Conservation (phyloP, 305 asterid species). For the Rubia occidens region DNA sequence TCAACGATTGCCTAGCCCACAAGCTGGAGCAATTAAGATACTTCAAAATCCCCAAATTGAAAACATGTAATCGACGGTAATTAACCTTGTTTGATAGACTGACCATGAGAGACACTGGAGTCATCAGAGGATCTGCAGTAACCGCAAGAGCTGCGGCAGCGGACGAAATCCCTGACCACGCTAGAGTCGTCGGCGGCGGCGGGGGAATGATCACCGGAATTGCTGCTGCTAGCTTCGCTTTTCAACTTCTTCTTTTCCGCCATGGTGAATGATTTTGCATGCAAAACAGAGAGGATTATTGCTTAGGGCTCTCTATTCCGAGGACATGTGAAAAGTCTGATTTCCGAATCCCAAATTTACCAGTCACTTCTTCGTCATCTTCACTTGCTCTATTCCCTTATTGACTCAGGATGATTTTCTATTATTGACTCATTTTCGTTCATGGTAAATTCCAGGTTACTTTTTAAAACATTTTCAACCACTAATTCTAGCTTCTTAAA, state of each 20-base stretch:
- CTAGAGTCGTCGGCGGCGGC: slow-evolving; percentile 44
- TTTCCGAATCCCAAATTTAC: neutral
- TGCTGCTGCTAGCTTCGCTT: slow-evolving; percentile 80
- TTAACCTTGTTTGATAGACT: slow-evolving; percentile 22
- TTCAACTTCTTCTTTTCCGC: slow-evolving; percentile 64
- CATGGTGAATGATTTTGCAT: slow-evolving; percentile 27
- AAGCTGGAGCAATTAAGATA: neutral
- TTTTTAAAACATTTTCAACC: too few species aligned
- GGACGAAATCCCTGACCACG: slow-evolving; percentile 61
- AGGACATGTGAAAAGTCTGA: neutral
- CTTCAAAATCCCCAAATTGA: neutral
- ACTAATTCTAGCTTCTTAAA: too few species aligned
- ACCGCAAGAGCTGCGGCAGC: slow-evolving; percentile 72
- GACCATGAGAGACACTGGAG: slow-evolving; percentile 73
- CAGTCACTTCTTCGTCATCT: neutral
- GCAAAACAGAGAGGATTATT: neutral
- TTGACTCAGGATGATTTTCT: too few species aligned
- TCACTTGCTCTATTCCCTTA: neutral
- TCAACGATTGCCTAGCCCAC: neutral
- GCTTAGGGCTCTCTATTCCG: slow-evolving; percentile 2
- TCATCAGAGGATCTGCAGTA: slow-evolving; percentile 71
- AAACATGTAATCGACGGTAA: neutral
- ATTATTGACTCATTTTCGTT: too few species aligned
- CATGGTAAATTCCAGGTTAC: too few species aligned
- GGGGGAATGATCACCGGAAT: slow-evolving; percentile 15